Percentiles rank a stretch among this genome's conserved stretches.
phyloP scores from a whole-genome alignment of 2,329 filamentous ascomycete species.

The Metarhizium sp. region DNA sequence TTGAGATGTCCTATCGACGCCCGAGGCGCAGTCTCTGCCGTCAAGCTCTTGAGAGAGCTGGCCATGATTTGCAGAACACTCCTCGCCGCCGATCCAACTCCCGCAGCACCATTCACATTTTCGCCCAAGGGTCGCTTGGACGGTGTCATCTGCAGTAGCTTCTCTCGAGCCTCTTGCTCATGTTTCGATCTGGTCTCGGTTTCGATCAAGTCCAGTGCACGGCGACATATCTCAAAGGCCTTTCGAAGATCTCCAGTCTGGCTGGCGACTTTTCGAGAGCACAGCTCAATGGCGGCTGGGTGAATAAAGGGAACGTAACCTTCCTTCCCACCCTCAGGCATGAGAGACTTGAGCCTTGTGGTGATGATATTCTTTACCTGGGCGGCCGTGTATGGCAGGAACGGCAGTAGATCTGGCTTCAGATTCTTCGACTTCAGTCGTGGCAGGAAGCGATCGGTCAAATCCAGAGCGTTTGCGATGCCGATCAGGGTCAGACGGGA shows the following conservation, averaged over 20 bases:
- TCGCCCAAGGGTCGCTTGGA: conserved; percentile 72
- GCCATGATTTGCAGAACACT: conserved; percentile 39
- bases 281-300: conserved; percentile 86
- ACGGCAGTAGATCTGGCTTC: conserved; percentile 81
- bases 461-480: conserved; percentile 90
- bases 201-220: conserved; percentile 83
- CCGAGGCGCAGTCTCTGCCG: conserved; percentile 71
- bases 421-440: conserved; percentile 87
- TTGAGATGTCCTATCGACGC: conserved; percentile 87
- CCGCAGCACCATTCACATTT: conserved; percentile 58
- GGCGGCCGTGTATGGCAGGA: conserved; percentile 79
- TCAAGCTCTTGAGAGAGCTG: conserved; percentile 52
- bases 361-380: conserved; percentile 87
- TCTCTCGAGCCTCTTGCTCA: conserved; percentile 50
- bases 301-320: conserved; percentile 80
- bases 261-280: conserved; percentile 86
- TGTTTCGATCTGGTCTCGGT: conserved; percentile 70
- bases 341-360: conserved; percentile 66
- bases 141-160: conserved; percentile 51
- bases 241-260: conserved; percentile 93
- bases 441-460: conserved; percentile 91
- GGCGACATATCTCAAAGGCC: conserved; percentile 87
- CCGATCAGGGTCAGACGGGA: conserved; percentile 80
- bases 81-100: conserved; percentile 23
- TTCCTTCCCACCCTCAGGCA: conserved; percentile 43